A percentile compares a stretch with the other conserved stretches of the same genome.
These are phyloP conservation scores for Panus rudis DNA, from an alignment of 768 basidiomycete species.

Conservation along the genomic window DNA sequence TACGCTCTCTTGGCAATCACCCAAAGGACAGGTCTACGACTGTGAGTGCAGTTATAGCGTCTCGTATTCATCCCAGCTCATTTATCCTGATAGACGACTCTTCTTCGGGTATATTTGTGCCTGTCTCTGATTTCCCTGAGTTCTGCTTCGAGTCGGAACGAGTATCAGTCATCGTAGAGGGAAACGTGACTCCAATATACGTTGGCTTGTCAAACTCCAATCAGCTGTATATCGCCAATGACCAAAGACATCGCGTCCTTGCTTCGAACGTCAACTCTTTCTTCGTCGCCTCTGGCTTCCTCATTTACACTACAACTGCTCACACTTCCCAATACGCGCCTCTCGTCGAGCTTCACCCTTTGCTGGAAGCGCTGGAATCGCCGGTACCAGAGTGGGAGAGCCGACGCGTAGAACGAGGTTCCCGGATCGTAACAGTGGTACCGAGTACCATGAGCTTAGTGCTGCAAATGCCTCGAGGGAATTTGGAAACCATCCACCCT, in stretches of 20 bases:
- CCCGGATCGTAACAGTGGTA: constrained; percentile 81
- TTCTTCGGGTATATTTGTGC: too few relatives aligned
- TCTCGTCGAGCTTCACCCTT: constrained; percentile 25
- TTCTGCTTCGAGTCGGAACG: constrained; percentile 47
- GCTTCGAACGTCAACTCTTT: constrained; percentile 66
- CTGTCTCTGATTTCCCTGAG: constrained; percentile 53
- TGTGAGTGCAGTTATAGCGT: too few relatives aligned
- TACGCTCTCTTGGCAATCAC: constrained; percentile 35
- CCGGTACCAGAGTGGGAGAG: constrained; percentile 45
- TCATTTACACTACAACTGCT: constrained; percentile 78
- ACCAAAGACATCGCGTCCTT: constrained; percentile 26
- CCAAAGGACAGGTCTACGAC: too few relatives aligned
- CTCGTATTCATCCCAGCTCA: too few relatives aligned
- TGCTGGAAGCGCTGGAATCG: constrained; percentile 7
- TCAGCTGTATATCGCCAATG: constrained; percentile 50
- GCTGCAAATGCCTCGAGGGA: constrained; percentile 96
- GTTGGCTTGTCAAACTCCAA: constrained; percentile 62
- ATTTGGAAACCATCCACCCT: constrained; percentile 92
- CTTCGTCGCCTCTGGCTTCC: constrained; percentile 61
- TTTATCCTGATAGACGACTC: too few relatives aligned
- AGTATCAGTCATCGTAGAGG: constrained; percentile 12
- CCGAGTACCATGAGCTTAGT: constrained; percentile 86
- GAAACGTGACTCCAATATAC: constrained; percentile 21
- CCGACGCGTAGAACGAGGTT: constrained; percentile 83
- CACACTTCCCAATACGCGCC: constrained; percentile 79